Base-by-base conservation (phyloP, 305 asterid genomes). In the Plantago rigida region DNA sequence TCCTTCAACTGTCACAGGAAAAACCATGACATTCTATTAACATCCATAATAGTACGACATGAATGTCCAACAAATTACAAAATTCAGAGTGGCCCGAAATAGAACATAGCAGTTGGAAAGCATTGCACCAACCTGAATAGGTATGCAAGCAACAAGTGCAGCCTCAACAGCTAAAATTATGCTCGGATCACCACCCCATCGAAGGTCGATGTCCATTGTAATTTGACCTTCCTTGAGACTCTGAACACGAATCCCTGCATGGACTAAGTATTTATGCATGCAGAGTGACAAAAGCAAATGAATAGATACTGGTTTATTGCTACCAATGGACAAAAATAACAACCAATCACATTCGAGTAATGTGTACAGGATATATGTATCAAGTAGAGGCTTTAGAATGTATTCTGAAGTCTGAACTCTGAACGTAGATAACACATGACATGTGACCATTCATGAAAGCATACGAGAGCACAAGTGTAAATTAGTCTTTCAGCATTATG, bases 161-260 rank as follows among this genome's bases (percentile, higher is more conserved):
- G 99, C 97, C 82, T 89, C 94, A 68, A 84, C 97, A 65, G 88
- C 97, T 81, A 93, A 74, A 70, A 93, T 51, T 52, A 93, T 93
- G 78, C 78, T 93, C 47, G 99, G 99, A 78, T 93, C 94, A 71
- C 99, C 99, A 71, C 99, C 99, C 96, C 97, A 93, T 42, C 97
- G 85, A 48, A 93, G 75, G 75, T 93, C 99, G 62, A 93, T 89
- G 66, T 93, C 97, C 99, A 93, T 93, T 5, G 92, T 93, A 72
- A 93, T 85, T 77, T 93, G 99, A 65, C 99, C 99, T 63, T 89
- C 82, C 74, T 93, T 93, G 68, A 93, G 95, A 77, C 92, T 89
- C 84, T 93, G 99, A 71, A 93, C 96, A 56, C 96, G 99, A 70
- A 93, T 87, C 64, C 96, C 99, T 93, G 84, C 80, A 74, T 57